These are phyloP conservation scores for Ambrosia artemisiifolia DNA, from an alignment of 129 eudicot genomes.

Conservation along the genomic window DNA sequence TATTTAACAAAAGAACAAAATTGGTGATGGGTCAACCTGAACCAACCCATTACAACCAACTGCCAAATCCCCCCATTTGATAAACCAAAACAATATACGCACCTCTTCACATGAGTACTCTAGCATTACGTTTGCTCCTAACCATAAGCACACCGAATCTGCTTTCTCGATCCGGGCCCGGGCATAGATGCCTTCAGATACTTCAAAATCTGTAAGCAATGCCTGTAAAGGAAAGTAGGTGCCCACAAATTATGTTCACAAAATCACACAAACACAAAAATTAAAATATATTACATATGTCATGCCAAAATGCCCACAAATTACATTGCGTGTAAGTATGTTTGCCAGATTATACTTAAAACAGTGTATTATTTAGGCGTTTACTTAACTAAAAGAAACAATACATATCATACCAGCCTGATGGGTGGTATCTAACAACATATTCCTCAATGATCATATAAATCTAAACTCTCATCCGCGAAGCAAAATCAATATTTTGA, in stretches of 20 bases:
- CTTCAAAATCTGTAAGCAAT: conserved; percentile 83
- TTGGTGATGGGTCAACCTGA: background rate
- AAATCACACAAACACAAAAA: conserved; percentile 6
- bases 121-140: conserved; percentile 98
- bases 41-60: background rate
- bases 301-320: background rate
- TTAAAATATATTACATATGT: background rate
- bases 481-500: background rate
- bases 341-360: background rate
- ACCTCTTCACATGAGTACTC: conserved; percentile 99
- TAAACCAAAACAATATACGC: conserved; percentile 3
- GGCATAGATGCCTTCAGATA: conserved; percentile 93
- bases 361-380: too few relatives aligned
- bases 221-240: conserved; percentile 48
- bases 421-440: too few relatives aligned
- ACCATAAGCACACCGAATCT: conserved; percentile 93
- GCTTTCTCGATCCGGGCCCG: conserved; percentile 77
- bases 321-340: background rate
- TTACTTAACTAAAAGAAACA: too few relatives aligned
- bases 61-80: background rate
- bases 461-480: background rate
- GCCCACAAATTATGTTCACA: conserved; percentile 5
- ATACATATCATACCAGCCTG: too few relatives aligned
- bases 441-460: background rate
- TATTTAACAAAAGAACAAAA: background rate